phyloP scores from a whole-genome alignment of 345 rosid genomes.

The Trapa bicornis region DNA sequence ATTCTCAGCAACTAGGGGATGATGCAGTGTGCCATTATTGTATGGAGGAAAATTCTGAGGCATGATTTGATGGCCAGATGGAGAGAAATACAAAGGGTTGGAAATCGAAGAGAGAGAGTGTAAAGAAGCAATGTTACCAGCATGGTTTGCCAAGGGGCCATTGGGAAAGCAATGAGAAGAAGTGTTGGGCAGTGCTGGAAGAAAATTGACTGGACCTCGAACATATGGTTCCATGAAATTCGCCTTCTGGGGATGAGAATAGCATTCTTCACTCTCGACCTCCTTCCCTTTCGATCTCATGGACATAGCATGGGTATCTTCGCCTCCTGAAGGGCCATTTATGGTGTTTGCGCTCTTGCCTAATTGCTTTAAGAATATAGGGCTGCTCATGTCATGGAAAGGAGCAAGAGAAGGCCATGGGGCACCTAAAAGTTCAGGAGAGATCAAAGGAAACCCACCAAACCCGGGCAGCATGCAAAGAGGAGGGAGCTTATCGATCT shows the following conservation, averaged over 20 bases:
- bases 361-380: constrained; percentile 11
- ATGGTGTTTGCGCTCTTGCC: constrained; percentile 24
- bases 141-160: constrained; percentile 7
- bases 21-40: constrained; percentile 14
- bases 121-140: constrained; percentile 10
- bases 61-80: constrained; percentile 36
- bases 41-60: constrained; percentile 43
- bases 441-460: constrained; percentile 1
- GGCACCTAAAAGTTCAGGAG: neutral
- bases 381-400: neutral
- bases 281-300: constrained; percentile 30
- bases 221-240: constrained; percentile 1
- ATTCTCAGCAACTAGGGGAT: constrained; percentile 18
- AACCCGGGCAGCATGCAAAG: constrained; percentile 11
- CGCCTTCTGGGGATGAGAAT: neutral
- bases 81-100: constrained; percentile 38
- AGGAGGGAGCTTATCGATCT: constrained; percentile 16
- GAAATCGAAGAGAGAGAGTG: constrained; percentile 27
- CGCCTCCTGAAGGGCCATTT: constrained; percentile 5
- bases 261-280: constrained; percentile 14
- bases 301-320: constrained; percentile 5
- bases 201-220: constrained; percentile 29
- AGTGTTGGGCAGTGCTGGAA: constrained; percentile 25
- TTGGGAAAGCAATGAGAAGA: constrained; percentile 12
- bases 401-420: constrained; percentile 1